Base-by-base conservation (phyloP, 1,284 basidiomycete species). In the Malassezia restricta region DNA sequence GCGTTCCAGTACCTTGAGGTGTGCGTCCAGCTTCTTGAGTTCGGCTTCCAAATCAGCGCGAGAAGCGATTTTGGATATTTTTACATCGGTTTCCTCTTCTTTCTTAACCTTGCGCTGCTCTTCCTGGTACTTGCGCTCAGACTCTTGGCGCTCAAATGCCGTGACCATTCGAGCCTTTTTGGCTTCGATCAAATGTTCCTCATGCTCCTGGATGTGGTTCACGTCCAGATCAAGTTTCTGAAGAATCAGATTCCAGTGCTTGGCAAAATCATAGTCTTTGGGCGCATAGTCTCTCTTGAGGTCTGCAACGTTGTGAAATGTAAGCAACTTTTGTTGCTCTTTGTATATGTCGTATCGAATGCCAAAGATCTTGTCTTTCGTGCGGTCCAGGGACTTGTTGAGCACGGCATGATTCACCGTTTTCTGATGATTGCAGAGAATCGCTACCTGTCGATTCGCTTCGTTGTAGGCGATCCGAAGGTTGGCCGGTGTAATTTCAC, bases 181-280 rank as follows among this genome's bases (percentile, higher is more conserved):
- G 45, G 63, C 65, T 11, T 53, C 39, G 43, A 73, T 69, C 64
- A 85, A 69, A 12, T 80, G 77, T 32, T 85, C 83, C 75, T 98
- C 94, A 68, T 92, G 83, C 59, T 81, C 78, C 44, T 77, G 81
- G 56, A 96, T 82, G 76, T 83, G 92, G 6, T 94, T 89, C 27
- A 91, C 87, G 57, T 96, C 91, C 40, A 98, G 73, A 69, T 95
- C 90, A 2, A 87, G 91, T 74, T 95, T 90, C 53, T 85, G 82
- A 8, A 85, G 83, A 40, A 68, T 62, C 56, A 64, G 59, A 51
- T 66, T 61, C 49, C 65, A 68, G 43, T 67, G 57, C 54, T 66
- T 65, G 15, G 77, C 76, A 61, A 87, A 86, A 14, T 77, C 74
- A 55, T 82, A 80, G 62, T 82, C 80, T 65, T 86, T 83, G 29